Evolutionary conservation across 192 early-diverging fungal genomes (phyloP).

Genomic region (Umbelopsis vinacea): DNA sequence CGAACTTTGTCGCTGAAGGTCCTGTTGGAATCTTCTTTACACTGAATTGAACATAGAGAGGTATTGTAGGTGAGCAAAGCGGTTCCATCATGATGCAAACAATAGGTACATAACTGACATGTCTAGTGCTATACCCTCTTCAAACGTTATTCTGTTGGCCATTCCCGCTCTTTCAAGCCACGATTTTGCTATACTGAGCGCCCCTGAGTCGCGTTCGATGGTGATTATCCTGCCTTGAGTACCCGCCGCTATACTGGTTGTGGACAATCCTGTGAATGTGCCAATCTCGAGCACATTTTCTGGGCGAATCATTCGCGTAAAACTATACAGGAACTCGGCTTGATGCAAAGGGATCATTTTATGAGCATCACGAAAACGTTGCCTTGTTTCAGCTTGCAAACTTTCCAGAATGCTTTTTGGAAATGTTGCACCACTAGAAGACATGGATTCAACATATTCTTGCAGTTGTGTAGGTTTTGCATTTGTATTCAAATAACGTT

Average conservation of each 20-base stretch:
- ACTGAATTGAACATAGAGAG: background rate
- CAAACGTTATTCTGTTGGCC: constrained; percentile 48
- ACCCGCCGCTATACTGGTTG: constrained; percentile 72
- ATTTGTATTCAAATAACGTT: constrained; percentile 14
- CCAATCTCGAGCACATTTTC: constrained; percentile 68
- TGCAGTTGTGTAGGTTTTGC: constrained; percentile 11
- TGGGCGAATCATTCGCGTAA: constrained; percentile 46
- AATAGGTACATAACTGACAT: constrained; percentile 37
- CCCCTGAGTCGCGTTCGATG: constrained; percentile 58
- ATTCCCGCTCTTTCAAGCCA: constrained; percentile 43
- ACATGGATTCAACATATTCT: constrained; percentile 6
- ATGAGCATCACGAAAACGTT: background rate
- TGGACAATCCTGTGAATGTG: constrained; percentile 66
- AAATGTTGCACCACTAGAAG: background rate
- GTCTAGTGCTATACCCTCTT: constrained; percentile 44
- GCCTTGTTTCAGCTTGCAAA: background rate
- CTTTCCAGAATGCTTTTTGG: background rate
- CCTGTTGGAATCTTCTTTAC: constrained; percentile 32
- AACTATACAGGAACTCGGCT: background rate
- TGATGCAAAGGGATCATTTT: constrained; percentile 15
- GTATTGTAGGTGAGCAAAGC: background rate
- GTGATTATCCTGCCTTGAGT: constrained; percentile 44
- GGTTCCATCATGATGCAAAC: constrained; percentile 21
- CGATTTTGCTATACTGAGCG: constrained; percentile 47
- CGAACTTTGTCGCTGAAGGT: constrained; percentile 55